phyloP scores from a whole-genome alignment of 2,329 filamentous ascomycete genomes.

The Curvularia sp. region DNA sequence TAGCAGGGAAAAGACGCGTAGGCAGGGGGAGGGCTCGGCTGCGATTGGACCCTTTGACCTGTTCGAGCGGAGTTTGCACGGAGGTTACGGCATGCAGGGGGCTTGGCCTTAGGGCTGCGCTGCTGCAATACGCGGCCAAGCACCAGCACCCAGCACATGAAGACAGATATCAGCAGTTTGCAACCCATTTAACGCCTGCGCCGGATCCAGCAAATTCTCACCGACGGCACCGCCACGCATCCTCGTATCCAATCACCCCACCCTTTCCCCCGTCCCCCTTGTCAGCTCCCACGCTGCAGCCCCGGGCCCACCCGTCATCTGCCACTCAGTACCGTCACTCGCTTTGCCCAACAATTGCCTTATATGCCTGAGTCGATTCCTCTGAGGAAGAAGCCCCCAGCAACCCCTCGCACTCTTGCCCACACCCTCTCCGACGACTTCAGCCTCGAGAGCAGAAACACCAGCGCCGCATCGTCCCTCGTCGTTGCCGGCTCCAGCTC shows the following conservation, averaged over 20 bases:
- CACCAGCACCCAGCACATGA: background rate
- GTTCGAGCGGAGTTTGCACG: constrained; percentile 9
- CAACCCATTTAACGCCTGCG: constrained; percentile 1
- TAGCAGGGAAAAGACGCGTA: constrained; percentile 9
- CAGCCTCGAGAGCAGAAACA: constrained; percentile 21
- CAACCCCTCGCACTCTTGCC: constrained; percentile 26
- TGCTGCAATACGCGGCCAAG: background rate
- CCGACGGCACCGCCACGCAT: background rate
- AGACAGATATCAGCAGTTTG: constrained; percentile 22
- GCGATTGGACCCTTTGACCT: constrained; percentile 21
- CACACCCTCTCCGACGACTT: constrained; percentile 26
- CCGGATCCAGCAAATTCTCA: background rate
- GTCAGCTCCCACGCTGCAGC: constrained; percentile 13
- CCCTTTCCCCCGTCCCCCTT: constrained; percentile 15
- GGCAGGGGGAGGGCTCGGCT: constrained; percentile 12
- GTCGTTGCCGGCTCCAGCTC: constrained; percentile 31
- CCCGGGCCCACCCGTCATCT: constrained; percentile 15
- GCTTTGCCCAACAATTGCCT: constrained; percentile 34
- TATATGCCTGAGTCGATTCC: constrained; percentile 51
- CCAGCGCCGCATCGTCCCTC: constrained; percentile 31
- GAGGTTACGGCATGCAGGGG: constrained; percentile 21
- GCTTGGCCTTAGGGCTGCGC: constrained; percentile 18
- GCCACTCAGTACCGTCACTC: constrained; percentile 21
- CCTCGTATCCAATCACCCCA: background rate
- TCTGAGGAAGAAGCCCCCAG: constrained; percentile 39